These are phyloP conservation scores for Fraxinus baroniana DNA, from an alignment of 305 asterid genomes.

Conservation along the genomic window DNA sequence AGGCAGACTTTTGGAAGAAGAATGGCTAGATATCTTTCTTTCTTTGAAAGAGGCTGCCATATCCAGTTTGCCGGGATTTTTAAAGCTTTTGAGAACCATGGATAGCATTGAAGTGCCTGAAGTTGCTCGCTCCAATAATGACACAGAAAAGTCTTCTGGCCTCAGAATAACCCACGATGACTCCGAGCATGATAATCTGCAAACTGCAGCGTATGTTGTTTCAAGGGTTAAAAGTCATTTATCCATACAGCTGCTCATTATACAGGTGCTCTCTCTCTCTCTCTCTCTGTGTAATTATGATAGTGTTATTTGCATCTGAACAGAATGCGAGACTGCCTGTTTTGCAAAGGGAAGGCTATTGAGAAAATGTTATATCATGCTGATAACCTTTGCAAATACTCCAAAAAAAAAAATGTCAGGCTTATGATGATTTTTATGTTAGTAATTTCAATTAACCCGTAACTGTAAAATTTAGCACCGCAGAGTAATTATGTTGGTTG, in stretches of 20 bases:
- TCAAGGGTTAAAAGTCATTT: conserved; percentile 88
- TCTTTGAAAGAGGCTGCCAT: conserved; percentile 67
- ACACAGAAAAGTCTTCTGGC: conserved; percentile 50
- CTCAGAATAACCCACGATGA: conserved; percentile 43
- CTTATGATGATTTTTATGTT: background rate
- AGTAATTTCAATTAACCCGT: background rate
- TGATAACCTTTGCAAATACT: background rate
- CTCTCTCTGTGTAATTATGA: background rate
- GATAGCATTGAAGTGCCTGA: conserved; percentile 60
- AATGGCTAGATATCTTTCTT: conserved; percentile 70
- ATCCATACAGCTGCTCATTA: conserved; percentile 65
- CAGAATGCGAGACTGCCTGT: background rate
- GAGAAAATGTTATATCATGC: background rate
- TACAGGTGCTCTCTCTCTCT: conserved; percentile 57
- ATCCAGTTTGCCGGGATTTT: conserved; percentile 59
- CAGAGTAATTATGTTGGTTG: background rate
- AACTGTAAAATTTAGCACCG: background rate
- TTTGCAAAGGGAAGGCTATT: background rate
- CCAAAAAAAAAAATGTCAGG: background rate
- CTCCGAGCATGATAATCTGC: conserved; percentile 63
- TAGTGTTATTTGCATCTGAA: background rate
- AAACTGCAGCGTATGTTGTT: conserved; percentile 66
- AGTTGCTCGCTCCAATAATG: conserved; percentile 41
- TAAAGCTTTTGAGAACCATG: conserved; percentile 72
- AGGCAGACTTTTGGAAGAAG: conserved; percentile 60